Evolutionary conservation across 164 flowering plant species (phyloP).

Genomic region (Dillenia suffruticosa): DNA sequence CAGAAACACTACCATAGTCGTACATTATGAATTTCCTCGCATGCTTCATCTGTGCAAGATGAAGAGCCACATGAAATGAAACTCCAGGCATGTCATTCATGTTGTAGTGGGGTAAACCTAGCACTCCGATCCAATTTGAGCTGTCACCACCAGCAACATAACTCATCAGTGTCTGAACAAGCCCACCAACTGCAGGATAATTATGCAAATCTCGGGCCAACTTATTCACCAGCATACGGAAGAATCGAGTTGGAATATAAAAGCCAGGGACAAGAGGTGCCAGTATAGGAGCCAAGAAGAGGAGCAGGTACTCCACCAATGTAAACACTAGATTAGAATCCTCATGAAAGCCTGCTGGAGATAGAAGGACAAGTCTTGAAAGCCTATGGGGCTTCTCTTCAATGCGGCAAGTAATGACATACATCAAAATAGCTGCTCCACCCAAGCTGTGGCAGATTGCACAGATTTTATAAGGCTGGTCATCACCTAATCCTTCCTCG

Average conservation of each 20-base stretch:
- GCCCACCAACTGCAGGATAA: slow-evolving; percentile 95
- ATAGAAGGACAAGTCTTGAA: slow-evolving; percentile 71
- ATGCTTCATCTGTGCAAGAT: slow-evolving; percentile 88
- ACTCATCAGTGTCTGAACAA: slow-evolving; percentile 93
- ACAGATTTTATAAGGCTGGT: slow-evolving; percentile 84
- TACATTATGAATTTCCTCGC: slow-evolving; percentile 69
- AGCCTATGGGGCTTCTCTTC: slow-evolving; percentile 84
- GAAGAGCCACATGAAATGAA: slow-evolving; percentile 72
- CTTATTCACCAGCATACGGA: slow-evolving; percentile 93
- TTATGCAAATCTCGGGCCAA: slow-evolving; percentile 91
- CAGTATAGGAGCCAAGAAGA: slow-evolving; percentile 55
- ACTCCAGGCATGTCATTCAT: slow-evolving; percentile 99
- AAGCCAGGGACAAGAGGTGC: slow-evolving; percentile 71
- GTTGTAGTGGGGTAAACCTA: slow-evolving; percentile 88
- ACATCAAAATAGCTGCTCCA: slow-evolving; percentile 93
- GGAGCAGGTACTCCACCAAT: slow-evolving; percentile 36
- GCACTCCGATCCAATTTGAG: slow-evolving; percentile 93
- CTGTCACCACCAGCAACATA: slow-evolving; percentile 96
- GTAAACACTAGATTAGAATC: slow-evolving; percentile 63
- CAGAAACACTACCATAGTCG: slow-evolving; percentile 67
- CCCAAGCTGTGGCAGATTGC: slow-evolving; percentile 92
- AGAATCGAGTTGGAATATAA: slow-evolving; percentile 93
- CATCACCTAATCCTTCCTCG: slow-evolving; percentile 38
- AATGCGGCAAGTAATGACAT: slow-evolving; percentile 60
- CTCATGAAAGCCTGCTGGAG: slow-evolving; percentile 96